Conservation (phyloP, 441 rosid genomes). For the Aquilaria agallochum region DNA sequence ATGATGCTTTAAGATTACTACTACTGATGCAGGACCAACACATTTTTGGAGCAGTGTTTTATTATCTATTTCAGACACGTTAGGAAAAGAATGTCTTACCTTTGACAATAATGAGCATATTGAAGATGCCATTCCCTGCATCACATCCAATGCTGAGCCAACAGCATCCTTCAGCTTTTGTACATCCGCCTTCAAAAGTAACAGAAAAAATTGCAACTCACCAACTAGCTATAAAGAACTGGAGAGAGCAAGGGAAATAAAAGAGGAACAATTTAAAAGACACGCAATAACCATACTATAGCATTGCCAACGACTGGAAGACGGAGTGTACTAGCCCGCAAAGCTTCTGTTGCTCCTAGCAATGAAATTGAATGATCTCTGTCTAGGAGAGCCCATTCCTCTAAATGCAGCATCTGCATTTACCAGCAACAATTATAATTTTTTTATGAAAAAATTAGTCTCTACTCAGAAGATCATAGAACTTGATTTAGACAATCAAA, state of each 20-base stretch:
- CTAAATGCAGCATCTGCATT: constrained; percentile 42
- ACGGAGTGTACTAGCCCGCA: constrained; percentile 65
- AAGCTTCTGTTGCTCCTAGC: constrained; percentile 56
- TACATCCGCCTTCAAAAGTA: constrained; percentile 39
- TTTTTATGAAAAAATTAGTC: too few species aligned
- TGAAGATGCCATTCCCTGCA: constrained; percentile 63
- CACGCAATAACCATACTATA: constrained; percentile 24
- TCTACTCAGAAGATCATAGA: too few species aligned
- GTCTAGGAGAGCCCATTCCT: constrained; percentile 52
- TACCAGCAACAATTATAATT: constrained; percentile 12
- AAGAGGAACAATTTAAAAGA: neutral
- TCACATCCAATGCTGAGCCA: constrained; percentile 59
- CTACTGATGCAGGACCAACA: too few species aligned
- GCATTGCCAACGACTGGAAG: constrained; percentile 62
- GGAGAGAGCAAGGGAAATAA: neutral
- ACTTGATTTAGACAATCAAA: too few species aligned
- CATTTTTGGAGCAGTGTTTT: too few species aligned
- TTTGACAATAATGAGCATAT: constrained; percentile 43
- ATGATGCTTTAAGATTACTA: too few species aligned
- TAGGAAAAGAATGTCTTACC: constrained; percentile 25
- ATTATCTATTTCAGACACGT: too few species aligned
- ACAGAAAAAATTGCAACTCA: too few species aligned
- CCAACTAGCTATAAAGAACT: too few species aligned
- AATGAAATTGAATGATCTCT: constrained; percentile 46
- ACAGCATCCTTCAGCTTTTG: constrained; percentile 60